Evolutionary conservation across 257 asterid species (phyloP), one percentile per base, ranked within the genome.

Genomic region (Salvia hispanica): DNA sequence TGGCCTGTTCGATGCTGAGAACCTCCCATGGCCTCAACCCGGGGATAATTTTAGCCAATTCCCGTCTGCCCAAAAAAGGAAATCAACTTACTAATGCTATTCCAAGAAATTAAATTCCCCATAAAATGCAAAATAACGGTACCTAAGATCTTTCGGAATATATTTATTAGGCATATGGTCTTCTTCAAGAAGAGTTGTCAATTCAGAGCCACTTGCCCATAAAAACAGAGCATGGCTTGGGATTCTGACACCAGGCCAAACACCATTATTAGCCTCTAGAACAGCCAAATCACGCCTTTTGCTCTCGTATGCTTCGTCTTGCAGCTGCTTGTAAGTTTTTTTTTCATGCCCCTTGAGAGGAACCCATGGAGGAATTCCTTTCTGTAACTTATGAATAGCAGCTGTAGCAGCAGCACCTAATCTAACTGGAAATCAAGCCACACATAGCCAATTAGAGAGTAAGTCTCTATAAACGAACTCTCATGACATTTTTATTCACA

Each of bases 11-110:
- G 12, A 91, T 74, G 72, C 99, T 94, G 14, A 94, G 82, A 67
- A 94, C 97, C 85, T 91, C 99, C 97, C 96, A 94, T 3, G 99
- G 99, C 84, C 99, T 87, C 82, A 94, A 73, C 43, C 88, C 96
- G 2, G 99, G 99, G 65, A 94, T 91, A 14, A 86, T 15, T 73
- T 88, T 77, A 1, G 82, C 83, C 76, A 93, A 64, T 67, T 83
- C 76, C 10, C 72, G 64, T 83, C 98, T 92, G 88, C 51, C 68
- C 73, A 77, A 47, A 59, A 59, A 46, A 70, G 25, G 63, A 14
- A 43, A 50, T 40, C 5, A 21, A 16, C 14, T 13, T 64, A 16
- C 14, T 61, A 13, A 57, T 13, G 37, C 46, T 18, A 51, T 7
- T 16, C n/a, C 8, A 54, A 54, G 10, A 31, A 2, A 39, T 48